A percentile compares a stretch with the other conserved stretches of the same genome.
Evolutionary conservation across 2,329 filamentous ascomycete species (phyloP).

Genomic region (Fonsecaea multimorphosa): DNA sequence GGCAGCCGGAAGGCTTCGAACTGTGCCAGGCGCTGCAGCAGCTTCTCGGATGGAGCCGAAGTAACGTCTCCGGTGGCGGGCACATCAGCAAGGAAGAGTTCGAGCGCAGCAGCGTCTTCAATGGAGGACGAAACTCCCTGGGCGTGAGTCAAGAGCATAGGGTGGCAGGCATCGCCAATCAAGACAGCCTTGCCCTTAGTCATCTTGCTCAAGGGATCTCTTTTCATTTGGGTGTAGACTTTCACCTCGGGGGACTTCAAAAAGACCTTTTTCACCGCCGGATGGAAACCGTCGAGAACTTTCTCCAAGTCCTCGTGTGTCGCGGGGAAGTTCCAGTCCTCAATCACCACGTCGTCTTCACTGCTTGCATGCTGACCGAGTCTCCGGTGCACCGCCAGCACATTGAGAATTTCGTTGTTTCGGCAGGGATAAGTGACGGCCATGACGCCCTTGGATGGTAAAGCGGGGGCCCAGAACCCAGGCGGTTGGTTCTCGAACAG

Average conservation of each 20-base stretch:
- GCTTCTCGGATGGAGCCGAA: slow-evolving; percentile 28
- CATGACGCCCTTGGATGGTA: slow-evolving; percentile 39
- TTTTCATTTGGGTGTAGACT: slow-evolving; percentile 40
- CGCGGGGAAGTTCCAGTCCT: slow-evolving; percentile 40
- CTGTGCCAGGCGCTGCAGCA: slow-evolving; percentile 33
- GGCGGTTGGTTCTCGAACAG: slow-evolving; percentile 38
- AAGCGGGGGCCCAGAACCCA: slow-evolving; percentile 39
- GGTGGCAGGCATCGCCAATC: slow-evolving; percentile 63
- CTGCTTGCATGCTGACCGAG: slow-evolving; percentile 33
- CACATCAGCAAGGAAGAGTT: slow-evolving; percentile 36
- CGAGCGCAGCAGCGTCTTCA: slow-evolving; percentile 39
- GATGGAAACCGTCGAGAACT: slow-evolving; percentile 39
- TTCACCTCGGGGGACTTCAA: slow-evolving; percentile 39
- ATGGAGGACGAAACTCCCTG: slow-evolving; percentile 39
- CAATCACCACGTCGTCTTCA: slow-evolving; percentile 37
- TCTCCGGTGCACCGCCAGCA: slow-evolving; percentile 37
- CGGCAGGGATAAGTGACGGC: slow-evolving; percentile 40
- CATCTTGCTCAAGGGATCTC: slow-evolving; percentile 51
- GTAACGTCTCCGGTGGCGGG: slow-evolving; percentile 24
- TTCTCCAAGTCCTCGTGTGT: slow-evolving; percentile 37
- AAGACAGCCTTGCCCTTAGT: slow-evolving; percentile 60
- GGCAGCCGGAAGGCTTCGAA: slow-evolving; percentile 37
- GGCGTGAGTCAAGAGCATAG: slow-evolving; percentile 39
- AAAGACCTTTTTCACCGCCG: slow-evolving; percentile 36
- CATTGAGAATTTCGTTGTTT: slow-evolving; percentile 38